phyloP scores from a whole-genome alignment of 2,329 filamentous ascomycete species.

The Paradendryphiella salina region DNA sequence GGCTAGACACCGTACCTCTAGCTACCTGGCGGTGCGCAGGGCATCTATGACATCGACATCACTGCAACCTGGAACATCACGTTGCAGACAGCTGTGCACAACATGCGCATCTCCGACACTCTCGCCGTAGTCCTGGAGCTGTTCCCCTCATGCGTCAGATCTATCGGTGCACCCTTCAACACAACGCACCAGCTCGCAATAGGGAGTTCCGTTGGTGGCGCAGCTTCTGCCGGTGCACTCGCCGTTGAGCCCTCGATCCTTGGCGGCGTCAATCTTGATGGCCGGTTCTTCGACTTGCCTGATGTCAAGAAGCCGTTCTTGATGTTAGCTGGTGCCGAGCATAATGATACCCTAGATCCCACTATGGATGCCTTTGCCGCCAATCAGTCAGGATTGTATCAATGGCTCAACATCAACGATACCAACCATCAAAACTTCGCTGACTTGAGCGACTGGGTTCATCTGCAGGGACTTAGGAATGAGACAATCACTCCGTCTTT shows the following conservation, averaged over 20 bases:
- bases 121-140: constrained; percentile 1
- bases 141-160: constrained; percentile 7
- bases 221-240: constrained; percentile 4
- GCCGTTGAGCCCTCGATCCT: not conserved
- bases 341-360: constrained; percentile 19
- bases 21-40: constrained; percentile 5
- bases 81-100: not conserved
- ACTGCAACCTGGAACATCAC: not conserved
- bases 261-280: constrained; percentile 9
- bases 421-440: constrained; percentile 26
- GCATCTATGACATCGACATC: constrained; percentile 10
- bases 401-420: constrained; percentile 25
- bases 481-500: constrained; percentile 15
- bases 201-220: constrained; percentile 21
- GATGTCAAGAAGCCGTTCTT: constrained; percentile 27
- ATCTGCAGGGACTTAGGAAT: constrained; percentile 23
- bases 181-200: constrained; percentile 5
- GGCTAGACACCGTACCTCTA: constrained; percentile 19
- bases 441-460: constrained; percentile 30
- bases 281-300: constrained; percentile 15
- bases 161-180: constrained; percentile 10
- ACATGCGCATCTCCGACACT: constrained; percentile 4
- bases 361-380: constrained; percentile 25
- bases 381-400: constrained; percentile 29
- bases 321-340: constrained; percentile 21